These are phyloP conservation scores for Penstemon barbatus DNA, from an alignment of 257 asterid species.

Conservation along the genomic window DNA sequence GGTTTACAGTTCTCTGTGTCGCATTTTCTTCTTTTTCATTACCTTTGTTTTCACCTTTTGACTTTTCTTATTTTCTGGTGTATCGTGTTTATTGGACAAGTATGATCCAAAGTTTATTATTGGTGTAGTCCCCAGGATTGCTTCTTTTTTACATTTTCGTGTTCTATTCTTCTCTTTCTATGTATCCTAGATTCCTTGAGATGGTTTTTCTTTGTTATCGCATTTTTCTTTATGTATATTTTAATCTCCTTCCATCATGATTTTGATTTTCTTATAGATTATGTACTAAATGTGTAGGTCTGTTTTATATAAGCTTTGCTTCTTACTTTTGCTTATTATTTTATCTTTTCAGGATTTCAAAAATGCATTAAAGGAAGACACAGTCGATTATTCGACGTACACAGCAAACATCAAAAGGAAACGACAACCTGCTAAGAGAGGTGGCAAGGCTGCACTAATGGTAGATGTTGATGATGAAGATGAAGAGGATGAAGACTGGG, in stretches of 20 bases:
- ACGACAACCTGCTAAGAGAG: slow-evolving; percentile 52
- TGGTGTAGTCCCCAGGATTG: neutral
- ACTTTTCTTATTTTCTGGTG: neutral
- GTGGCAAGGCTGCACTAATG: slow-evolving; percentile 41
- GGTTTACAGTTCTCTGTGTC: neutral
- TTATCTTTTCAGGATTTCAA: slow-evolving; percentile 51
- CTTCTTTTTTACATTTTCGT: neutral
- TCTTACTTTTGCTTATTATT: neutral
- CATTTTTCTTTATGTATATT: neutral
- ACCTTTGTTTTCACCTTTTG: neutral
- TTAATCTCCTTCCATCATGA: neutral
- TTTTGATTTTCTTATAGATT: neutral
- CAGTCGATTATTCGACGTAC: slow-evolving; percentile 61
- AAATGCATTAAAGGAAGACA: slow-evolving; percentile 62
- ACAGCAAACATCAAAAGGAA: slow-evolving; percentile 63
- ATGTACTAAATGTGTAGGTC: neutral
- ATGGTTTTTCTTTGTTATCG: neutral
- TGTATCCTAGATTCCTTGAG: neutral
- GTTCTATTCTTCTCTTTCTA: neutral
- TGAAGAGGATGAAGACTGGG: slow-evolving; percentile 51
- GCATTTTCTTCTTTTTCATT: neutral
- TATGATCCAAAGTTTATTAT: neutral
- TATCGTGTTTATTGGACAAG: neutral
- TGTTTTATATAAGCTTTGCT: neutral
- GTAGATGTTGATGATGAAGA: slow-evolving; percentile 34